Conservation (phyloP, 305 asterid genomes). For the Fraxinus nigra region DNA sequence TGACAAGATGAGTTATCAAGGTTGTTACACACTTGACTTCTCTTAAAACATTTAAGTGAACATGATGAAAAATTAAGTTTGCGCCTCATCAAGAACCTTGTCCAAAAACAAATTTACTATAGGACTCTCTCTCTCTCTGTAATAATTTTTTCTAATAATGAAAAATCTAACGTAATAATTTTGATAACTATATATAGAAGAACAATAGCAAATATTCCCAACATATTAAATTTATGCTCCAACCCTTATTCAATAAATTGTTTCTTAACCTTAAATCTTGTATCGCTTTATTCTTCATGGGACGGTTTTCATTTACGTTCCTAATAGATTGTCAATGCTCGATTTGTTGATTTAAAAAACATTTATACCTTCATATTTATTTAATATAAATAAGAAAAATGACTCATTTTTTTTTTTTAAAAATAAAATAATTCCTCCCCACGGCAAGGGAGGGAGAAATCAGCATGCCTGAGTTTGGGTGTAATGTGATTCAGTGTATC, state of each 20-base stretch:
- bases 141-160: too few relatives aligned
- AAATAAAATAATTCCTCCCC: not conserved
- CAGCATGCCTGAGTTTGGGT: not conserved
- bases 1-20: too few relatives aligned
- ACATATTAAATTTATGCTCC: not conserved
- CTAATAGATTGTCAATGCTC: not conserved
- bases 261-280: not conserved
- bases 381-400: too few relatives aligned
- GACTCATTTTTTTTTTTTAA: not conserved
- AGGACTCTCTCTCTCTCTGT: too few relatives aligned
- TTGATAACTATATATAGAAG: not conserved
- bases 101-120: too few relatives aligned
- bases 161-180: not conserved
- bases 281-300: not conserved
- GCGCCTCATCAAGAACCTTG: not conserved
- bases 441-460: not conserved
- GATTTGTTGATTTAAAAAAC: not conserved
- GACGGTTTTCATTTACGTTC: not conserved
- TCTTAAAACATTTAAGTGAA: too few relatives aligned
- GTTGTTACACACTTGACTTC: too few relatives aligned
- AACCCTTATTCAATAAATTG: too few relatives aligned
- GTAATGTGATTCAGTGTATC: not conserved
- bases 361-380: not conserved
- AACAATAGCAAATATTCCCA: not conserved
- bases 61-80: not conserved